Evolutionary conservation across 2,329 filamentous ascomycete species (phyloP), one percentile per base, ranked within the genome.

Genomic region (Aspergillus bombycis): DNA sequence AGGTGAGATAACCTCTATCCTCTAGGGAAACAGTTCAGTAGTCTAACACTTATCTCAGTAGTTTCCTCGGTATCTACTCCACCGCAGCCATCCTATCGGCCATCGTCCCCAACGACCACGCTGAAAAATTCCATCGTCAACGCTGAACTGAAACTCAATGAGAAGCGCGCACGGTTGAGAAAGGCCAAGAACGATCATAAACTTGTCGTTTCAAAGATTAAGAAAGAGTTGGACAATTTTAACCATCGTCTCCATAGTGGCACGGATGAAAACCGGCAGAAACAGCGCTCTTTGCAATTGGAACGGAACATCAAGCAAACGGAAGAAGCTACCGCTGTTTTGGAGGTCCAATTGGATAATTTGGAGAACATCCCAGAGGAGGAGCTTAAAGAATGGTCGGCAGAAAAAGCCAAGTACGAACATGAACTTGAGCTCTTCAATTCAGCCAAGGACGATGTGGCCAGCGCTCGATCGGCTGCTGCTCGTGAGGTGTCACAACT

Each of bases 71-170:
- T 81, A 30, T 75, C 81, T 21, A 80, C 85, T 30, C 80, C 85
- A 50, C 81, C 84, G 56, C 86, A 87, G 65, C 85, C 86, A 65
- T 82, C 85, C 34, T 81, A 89, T 61, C 84, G 87, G 50, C 88
- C 88, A 53, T 87, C 86, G 45, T 89, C 88, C 28, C 88, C 88
- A 19, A 85, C 84, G 16, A 89, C 88, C 19, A 89, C 88, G 1
- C 78, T 90, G 57, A 88, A 85, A 73, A 88, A 89, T 64, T 89
- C 88, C 9, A 88, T 90, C 60, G 79, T 84, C 65, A 86, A 86
- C 45, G 86, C 86, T 45, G 86, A 89, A 71, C 80, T 82, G 58
- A 88, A 87, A 70, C 76, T 89, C 30, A 84, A 84, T 64, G 87
- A 89, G 65, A 83, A 83, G 61, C 84, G 86, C 57, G 83, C 85